Conservation (phyloP, 768 basidiomycete genomes). For the Rhodotorula kratochvilovae region DNA sequence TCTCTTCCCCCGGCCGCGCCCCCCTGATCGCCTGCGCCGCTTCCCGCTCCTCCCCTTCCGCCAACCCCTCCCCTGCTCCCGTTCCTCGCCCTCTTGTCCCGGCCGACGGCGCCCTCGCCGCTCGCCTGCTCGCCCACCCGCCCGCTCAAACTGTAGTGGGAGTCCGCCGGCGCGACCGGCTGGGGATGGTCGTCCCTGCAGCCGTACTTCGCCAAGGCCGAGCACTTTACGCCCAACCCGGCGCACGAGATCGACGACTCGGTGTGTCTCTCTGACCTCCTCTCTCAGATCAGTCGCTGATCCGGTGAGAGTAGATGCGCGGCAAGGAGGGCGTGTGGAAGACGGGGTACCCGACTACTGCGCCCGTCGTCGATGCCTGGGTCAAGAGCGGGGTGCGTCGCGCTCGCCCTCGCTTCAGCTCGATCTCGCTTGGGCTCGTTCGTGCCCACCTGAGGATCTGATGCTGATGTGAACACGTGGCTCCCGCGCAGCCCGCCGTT, state of each 20-base stretch:
- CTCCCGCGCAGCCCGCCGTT: neutral
- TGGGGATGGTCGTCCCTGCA: conserved; percentile 28
- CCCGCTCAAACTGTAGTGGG: conserved; percentile 10
- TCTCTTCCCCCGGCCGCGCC: neutral
- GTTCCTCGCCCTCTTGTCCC: no score
- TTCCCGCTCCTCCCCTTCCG: neutral
- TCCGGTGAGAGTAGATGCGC: neutral
- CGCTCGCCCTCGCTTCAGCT: no score
- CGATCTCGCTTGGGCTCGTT: neutral
- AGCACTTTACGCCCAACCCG: conserved; percentile 29
- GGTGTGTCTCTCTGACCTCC: conserved; percentile 5
- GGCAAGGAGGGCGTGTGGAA: conserved; percentile 29
- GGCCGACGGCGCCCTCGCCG: no score
- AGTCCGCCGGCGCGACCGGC: conserved; percentile 25
- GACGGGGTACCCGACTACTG: conserved; percentile 18
- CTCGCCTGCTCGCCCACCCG: neutral
- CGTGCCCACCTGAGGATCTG: neutral
- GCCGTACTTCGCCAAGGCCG: conserved; percentile 39
- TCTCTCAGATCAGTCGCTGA: neutral
- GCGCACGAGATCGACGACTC: conserved; percentile 16
- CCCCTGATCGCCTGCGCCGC: no score
- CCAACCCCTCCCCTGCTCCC: neutral
- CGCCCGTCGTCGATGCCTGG: conserved; percentile 15
- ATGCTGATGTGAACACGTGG: no score
- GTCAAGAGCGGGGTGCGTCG: conserved; percentile 24